Evolutionary conservation across 2,329 filamentous ascomycete genomes (phyloP).

Genomic region (Magnaporthiopsis rhizophila): DNA sequence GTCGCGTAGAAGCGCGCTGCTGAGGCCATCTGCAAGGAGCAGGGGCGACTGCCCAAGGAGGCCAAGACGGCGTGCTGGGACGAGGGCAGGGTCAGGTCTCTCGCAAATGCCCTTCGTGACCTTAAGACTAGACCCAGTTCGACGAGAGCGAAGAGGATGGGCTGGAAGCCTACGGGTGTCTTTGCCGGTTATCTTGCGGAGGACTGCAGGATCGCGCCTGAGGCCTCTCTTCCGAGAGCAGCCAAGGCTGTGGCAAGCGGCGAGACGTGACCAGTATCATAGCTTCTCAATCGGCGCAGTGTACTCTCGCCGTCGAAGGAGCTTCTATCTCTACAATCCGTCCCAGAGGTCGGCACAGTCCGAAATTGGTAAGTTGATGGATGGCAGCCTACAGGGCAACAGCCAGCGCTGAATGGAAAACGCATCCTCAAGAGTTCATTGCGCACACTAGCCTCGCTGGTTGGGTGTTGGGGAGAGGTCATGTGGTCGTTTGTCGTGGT

Average conservation of each 20-base stretch:
- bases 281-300: too few relatives aligned
- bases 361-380: not conserved
- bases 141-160: conserved; percentile 2
- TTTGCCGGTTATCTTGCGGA: conserved; percentile 17
- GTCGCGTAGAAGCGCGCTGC: too few relatives aligned
- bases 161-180: conserved; percentile 12
- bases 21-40: too few relatives aligned
- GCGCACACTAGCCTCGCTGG: too few relatives aligned
- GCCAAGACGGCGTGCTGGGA: too few relatives aligned
- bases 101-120: not conserved
- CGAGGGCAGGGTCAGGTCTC: too few relatives aligned
- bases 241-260: not conserved
- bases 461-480: not conserved
- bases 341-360: not conserved
- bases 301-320: too few relatives aligned
- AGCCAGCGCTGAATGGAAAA: too few relatives aligned
- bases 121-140: conserved; percentile 1
- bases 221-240: not conserved
- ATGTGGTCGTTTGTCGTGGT: not conserved
- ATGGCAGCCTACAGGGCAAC: not conserved
- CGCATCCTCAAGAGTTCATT: too few relatives aligned
- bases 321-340: too few relatives aligned
- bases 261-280: not conserved
- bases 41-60: too few relatives aligned
- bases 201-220: conserved; percentile 4